Percentiles rank a stretch among this genome's conserved stretches.
Conservation (phyloP, 495 filamentous ascomycete species). For the Podospora sp. region DNA sequence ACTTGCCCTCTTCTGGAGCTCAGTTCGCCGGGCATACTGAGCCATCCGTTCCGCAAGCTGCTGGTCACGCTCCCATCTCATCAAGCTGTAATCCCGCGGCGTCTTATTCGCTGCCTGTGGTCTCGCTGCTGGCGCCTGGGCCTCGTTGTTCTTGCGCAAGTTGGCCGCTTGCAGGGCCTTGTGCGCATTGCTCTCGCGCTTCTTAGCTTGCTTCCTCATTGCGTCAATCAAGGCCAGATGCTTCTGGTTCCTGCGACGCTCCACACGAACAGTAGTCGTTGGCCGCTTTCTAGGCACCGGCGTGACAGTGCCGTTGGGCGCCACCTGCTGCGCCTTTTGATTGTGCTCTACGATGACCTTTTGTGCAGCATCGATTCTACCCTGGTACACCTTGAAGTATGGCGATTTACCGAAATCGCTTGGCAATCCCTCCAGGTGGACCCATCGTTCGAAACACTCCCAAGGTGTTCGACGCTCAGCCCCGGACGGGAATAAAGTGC, state of each 20-base stretch:
- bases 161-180: slow-evolving; percentile 82
- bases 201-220: slow-evolving; percentile 94
- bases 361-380: slow-evolving; percentile 77
- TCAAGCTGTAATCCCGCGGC: slow-evolving; percentile 83
- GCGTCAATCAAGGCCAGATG: slow-evolving; percentile 87
- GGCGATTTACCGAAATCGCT: slow-evolving; percentile 89
- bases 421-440: slow-evolving; percentile 83
- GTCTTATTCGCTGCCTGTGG: slow-evolving; percentile 60
- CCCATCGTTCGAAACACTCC: slow-evolving; percentile 98
- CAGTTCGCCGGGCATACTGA: slow-evolving; percentile 64
- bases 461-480: slow-evolving; percentile 91
- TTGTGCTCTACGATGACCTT: slow-evolving; percentile 62
- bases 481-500: slow-evolving; percentile 75
- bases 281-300: slow-evolving; percentile 62
- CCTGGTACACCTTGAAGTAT: slow-evolving; percentile 86
- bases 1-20: slow-evolving; percentile 60
- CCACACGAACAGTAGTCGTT: slow-evolving; percentile 75
- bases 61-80: slow-evolving; percentile 83
- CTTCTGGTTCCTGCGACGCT: slow-evolving; percentile 79
- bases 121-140: slow-evolving; percentile 45
- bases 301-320: slow-evolving; percentile 57
- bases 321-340: slow-evolving; percentile 57
- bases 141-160: slow-evolving; percentile 70
- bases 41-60: slow-evolving; percentile 74
- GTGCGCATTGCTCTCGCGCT: slow-evolving; percentile 78